Percentiles rank a stretch among this genome's conserved stretches.
Evolutionary conservation across 306 rosid genomes (phyloP).

Genomic region (Lathyrus aphaca): DNA sequence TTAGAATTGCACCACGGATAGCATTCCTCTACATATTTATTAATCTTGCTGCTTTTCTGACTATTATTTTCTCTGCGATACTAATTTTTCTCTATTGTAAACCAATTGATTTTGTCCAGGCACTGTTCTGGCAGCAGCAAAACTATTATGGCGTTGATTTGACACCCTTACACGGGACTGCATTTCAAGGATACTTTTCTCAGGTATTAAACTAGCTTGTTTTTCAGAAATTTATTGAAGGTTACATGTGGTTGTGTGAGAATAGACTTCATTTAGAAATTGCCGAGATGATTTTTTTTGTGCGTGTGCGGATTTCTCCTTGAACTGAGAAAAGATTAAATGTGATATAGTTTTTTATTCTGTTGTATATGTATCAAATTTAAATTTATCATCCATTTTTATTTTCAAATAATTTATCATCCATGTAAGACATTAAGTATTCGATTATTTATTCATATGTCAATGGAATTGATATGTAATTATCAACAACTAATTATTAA

Average conservation of each 20-base stretch:
- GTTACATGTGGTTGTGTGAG: conserved; percentile 3
- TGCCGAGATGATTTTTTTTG: conserved; percentile 29
- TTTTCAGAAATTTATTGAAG: conserved; percentile 31
- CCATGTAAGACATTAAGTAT: conserved; percentile 4
- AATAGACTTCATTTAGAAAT: conserved; percentile 22
- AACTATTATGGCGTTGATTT: conserved; percentile 93
- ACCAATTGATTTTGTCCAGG: conserved; percentile 41
- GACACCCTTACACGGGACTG: conserved; percentile 82
- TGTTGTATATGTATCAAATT: not conserved
- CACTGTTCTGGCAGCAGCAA: conserved; percentile 98
- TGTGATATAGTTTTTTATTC: conserved; percentile 11
- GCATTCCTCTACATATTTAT: not conserved
- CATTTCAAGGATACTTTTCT: conserved; percentile 90
- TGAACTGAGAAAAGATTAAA: conserved; percentile 17
- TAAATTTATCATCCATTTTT: conserved; percentile 19
- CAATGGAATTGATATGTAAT: not conserved
- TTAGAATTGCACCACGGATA: conserved; percentile 31
- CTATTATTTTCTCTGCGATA: not conserved
- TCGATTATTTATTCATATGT: conserved; percentile 23
- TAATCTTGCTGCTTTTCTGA: conserved; percentile 6
- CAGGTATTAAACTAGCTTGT: conserved; percentile 59
- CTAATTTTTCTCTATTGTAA: not conserved
- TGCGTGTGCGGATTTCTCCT: not conserved
- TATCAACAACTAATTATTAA: not conserved
- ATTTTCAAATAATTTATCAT: not conserved